Conservation (phyloP, 306 rosid species). For the Vigna reflexopilosa region DNA sequence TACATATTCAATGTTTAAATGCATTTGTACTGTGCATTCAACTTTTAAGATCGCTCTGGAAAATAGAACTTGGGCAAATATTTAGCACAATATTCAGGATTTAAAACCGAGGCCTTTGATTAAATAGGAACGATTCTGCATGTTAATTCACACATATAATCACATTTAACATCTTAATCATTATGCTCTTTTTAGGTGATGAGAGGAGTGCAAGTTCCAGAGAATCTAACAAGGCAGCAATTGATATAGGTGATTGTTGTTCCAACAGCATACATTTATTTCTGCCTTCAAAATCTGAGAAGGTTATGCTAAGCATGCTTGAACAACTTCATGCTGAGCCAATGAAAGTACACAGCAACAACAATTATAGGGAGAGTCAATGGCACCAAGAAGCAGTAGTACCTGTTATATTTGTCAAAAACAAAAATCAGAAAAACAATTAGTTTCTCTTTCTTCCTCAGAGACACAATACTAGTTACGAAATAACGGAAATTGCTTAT, state of each 20-base stretch:
- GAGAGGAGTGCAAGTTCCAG: too few species aligned
- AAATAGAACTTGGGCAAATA: too few species aligned
- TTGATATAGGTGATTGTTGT: neutral
- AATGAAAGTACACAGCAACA: constrained; percentile 79
- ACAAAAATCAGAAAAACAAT: constrained; percentile 27
- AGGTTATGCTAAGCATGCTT: constrained; percentile 69
- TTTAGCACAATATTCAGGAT: too few species aligned
- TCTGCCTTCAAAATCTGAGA: constrained; percentile 25
- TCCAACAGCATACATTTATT: neutral
- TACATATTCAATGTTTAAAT: too few species aligned
- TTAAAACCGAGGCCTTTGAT: too few species aligned
- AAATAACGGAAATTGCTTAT: neutral
- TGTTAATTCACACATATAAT: too few species aligned
- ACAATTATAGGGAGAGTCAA: constrained; percentile 78
- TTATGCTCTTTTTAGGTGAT: too few species aligned
- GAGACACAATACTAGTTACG: neutral
- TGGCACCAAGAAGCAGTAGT: constrained; percentile 88
- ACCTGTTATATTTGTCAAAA: constrained; percentile 51
- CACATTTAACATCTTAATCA: too few species aligned
- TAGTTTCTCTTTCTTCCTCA: neutral
- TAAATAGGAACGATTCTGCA: too few species aligned
- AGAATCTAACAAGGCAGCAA: neutral
- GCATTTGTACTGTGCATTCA: too few species aligned
- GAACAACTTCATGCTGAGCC: constrained; percentile 95
- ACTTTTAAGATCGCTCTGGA: too few species aligned